Base-by-base conservation (phyloP, 2,329 filamentous ascomycete species). In the Verticillium isaacii region DNA sequence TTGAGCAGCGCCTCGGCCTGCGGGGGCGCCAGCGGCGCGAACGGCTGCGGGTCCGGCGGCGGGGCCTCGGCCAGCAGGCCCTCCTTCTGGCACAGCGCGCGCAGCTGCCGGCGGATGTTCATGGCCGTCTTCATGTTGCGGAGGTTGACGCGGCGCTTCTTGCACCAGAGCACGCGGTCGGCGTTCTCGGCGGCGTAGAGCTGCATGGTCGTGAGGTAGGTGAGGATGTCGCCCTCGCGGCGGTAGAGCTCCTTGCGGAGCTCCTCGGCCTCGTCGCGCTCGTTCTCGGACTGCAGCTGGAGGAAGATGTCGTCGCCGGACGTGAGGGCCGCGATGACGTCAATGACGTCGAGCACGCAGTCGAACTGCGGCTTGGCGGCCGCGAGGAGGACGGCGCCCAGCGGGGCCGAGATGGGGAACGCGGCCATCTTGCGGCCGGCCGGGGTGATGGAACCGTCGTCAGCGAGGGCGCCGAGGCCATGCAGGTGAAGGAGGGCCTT, bases 401-500 rank as follows among this genome's bases (percentile, higher is more conserved):
- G 85, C 0, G 90, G 85, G 0, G 92, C 92, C 0, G 92, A 88
- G 1, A 99, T 83, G 0, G 95, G 95, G 25, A 98, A 86, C 41
- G 87, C 84, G 1, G 94, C 90, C 74, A 99, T 93, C 60, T 89
- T 89, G 54, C 82, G 80, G 1, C 95, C 95, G 19, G 86, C 80
- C 0, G 84, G 77, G 5, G 89, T 97, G 69, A 99, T 92, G 1
- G 79, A 78, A 6, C 92, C 93, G 7, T 85, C 78, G 25, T 91
- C 85, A 3, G 86, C 82, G 0, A 99, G 76, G 0, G 93, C 93
- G 12, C 89, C 87, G 2, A 99, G 86, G 39, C 89, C 85, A 60
- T 92, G 85, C 0, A 99, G 83, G 60, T 95, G 90, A 6, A 95
- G 75, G 1, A 97, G 79, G 0, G 93, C 93, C 67, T 92, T 92